These are phyloP conservation scores for Trichoderma koningii DNA, from an alignment of 2,329 filamentous ascomycete genomes.

Conservation along the genomic window DNA sequence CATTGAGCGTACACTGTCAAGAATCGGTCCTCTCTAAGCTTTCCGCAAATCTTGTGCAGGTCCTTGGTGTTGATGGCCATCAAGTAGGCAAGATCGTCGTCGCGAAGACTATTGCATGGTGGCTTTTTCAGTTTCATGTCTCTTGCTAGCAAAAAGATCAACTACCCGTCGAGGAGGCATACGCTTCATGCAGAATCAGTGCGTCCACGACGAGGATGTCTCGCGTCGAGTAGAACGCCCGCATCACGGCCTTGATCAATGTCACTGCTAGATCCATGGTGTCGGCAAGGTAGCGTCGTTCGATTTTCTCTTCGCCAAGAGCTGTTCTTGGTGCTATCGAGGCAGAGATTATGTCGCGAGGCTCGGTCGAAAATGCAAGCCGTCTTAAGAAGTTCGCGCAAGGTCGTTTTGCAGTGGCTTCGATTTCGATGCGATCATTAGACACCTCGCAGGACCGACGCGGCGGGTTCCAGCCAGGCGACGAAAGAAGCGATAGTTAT, in stretches of 20 bases:
- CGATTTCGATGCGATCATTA: background rate
- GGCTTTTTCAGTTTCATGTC: conserved; percentile 61
- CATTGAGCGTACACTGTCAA: conserved; percentile 67
- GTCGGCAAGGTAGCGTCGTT: background rate
- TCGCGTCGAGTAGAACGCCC: conserved; percentile 83
- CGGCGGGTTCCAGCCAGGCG: background rate
- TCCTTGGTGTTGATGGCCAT: conserved; percentile 91
- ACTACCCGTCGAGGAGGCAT: conserved; percentile 40
- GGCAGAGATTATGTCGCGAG: background rate
- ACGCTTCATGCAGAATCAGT: conserved; percentile 79
- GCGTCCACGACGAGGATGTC: conserved; percentile 85
- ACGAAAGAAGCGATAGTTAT: background rate
- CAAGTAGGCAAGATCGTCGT: conserved; percentile 83
- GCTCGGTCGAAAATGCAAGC: background rate
- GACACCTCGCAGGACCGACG: background rate
- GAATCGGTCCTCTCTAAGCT: conserved; percentile 82
- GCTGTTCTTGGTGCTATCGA: background rate
- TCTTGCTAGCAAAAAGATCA: background rate
- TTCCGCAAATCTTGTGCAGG: conserved; percentile 84
- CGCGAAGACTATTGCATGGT: conserved; percentile 65
- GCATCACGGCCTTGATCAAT: conserved; percentile 81
- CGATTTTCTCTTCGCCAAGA: background rate
- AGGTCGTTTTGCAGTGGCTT: background rate
- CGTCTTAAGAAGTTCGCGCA: background rate
- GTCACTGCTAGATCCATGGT: conserved; percentile 63